Conservation (phyloP, 2,329 filamentous ascomycete species). For the Colletotrichum tofieldiae region DNA sequence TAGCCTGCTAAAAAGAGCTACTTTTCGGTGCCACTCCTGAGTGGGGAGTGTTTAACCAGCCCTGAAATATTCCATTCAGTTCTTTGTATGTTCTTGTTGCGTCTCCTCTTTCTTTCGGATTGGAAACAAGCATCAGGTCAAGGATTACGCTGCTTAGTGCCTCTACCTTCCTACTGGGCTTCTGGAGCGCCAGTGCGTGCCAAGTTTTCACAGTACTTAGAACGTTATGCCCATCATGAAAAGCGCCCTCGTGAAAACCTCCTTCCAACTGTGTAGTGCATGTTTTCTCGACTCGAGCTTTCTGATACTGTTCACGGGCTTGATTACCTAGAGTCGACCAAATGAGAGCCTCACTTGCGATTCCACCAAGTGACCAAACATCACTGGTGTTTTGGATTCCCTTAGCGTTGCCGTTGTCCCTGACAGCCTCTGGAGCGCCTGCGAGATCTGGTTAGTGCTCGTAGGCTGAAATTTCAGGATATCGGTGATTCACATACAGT, state of each 20-base stretch:
- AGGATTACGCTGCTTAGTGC: no score
- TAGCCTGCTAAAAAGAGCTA: no score
- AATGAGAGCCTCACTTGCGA: not conserved
- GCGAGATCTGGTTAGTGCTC: not conserved
- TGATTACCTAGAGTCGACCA: slow-evolving; percentile 1
- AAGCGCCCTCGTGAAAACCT: not conserved
- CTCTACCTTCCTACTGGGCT: no score
- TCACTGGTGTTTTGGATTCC: not conserved
- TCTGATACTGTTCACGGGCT: not conserved
- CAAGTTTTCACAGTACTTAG: no score
- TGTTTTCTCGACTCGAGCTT: not conserved
- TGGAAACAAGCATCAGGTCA: no score
- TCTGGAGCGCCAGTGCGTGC: no score
- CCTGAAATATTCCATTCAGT: no score
- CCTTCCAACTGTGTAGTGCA: not conserved
- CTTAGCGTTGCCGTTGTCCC: not conserved
- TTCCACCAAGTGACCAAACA: not conserved
- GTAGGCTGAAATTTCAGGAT: no score
- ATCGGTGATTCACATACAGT: not conserved
- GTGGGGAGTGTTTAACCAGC: no score
- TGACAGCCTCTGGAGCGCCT: slow-evolving; percentile 6
- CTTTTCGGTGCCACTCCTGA: no score
- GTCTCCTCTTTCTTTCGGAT: no score
- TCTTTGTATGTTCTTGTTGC: no score
- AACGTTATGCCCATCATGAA: slow-evolving; percentile 5